Base-by-base conservation (phyloP, 495 filamentous ascomycete genomes). In the Penicillium nucicola region DNA sequence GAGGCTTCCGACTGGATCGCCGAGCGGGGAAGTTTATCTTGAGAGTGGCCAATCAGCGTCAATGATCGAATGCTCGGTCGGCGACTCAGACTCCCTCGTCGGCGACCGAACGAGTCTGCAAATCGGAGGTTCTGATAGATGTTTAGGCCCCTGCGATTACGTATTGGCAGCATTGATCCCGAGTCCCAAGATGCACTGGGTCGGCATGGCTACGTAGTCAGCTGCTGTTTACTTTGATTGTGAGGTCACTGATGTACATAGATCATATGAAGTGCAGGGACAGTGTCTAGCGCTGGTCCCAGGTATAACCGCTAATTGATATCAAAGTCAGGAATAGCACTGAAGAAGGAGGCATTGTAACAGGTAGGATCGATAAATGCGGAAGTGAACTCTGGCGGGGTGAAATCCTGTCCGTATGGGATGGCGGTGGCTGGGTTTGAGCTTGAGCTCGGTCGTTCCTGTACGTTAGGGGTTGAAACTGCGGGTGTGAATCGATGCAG, bases 301-400 rank as follows among this genome's bases (percentile, higher is more conserved):
- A 28, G 37, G 46, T 48, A 40, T 48, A 40, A 33, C 36, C 36
- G 46, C 18, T 50, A 57, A 32, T 47, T 54, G 13, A 62, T 43
- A 25, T 65, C 60, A 47, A 66, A 62, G 8, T 56, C 60, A 4
- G 62, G 36, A 32, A 66, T 49, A 4, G 45, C 39, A 18, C 45
- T 56, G 36, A 66, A 60, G 41, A 66, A 60, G 6, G 57, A 60
- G n/a, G 62, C 49, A 32, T 63, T 62, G 36, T 56, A 57, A 31
- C 62, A 66, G 1, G 62, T 63, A 4, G 62, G 62, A 50, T 66
- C 62, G 13, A 66, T 55, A 31, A 60, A 66, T 4, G 53, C 48
- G 1, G 65, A 64, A 9, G 50, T 34, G 13, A 68, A 55, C 30
- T 61, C 61, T 19, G 60, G 69, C 11, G 62, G 62, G 32, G 65